These are phyloP conservation scores for Exsudoporus frostii DNA, from an alignment of 768 basidiomycete species.

Conservation along the genomic window DNA sequence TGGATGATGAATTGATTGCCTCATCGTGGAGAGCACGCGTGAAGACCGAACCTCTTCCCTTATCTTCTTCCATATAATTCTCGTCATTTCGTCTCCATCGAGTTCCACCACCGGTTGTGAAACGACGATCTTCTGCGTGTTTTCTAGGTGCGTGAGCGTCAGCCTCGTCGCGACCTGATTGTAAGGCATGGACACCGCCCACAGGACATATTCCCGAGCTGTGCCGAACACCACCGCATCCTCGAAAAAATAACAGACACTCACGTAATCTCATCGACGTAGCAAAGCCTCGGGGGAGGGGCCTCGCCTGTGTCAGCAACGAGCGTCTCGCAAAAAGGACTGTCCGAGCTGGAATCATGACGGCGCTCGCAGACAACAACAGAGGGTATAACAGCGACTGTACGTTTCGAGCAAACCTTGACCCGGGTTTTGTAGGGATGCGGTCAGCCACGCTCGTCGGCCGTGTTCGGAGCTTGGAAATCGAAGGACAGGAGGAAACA, in stretches of 20 bases:
- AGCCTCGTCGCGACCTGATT: background rate
- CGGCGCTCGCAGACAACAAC: slow-evolving; percentile 1
- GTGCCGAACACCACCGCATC: background rate
- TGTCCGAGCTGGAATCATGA: slow-evolving; percentile 21
- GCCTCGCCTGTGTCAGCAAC: slow-evolving; percentile 20
- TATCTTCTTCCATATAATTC: slow-evolving; percentile 99
- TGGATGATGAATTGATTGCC: background rate
- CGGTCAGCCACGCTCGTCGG: slow-evolving; percentile 15
- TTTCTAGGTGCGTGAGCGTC: slow-evolving; percentile 17
- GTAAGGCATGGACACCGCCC: background rate
- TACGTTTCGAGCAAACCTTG: slow-evolving; percentile 2
- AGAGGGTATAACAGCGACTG: slow-evolving; percentile 14
- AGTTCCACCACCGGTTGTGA: slow-evolving; percentile 91
- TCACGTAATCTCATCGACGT: slow-evolving; percentile 29
- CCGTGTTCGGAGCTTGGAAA: slow-evolving; percentile 20
- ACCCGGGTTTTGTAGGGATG: slow-evolving; percentile 17
- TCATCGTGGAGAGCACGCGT: background rate
- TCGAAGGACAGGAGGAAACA: background rate
- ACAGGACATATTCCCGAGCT: background rate
- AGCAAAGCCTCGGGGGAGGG: slow-evolving; percentile 27
- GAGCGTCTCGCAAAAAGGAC: slow-evolving; percentile 26
- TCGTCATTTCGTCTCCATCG: slow-evolving; percentile 98
- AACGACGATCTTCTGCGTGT: slow-evolving; percentile 64
- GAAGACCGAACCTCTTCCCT: slow-evolving; percentile 73
- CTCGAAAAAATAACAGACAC: slow-evolving; percentile 10